A percentile compares a stretch with the other conserved stretches of the same genome.
Evolutionary conservation across 345 rosid genomes (phyloP).

Genomic region (Pistacia vera): DNA sequence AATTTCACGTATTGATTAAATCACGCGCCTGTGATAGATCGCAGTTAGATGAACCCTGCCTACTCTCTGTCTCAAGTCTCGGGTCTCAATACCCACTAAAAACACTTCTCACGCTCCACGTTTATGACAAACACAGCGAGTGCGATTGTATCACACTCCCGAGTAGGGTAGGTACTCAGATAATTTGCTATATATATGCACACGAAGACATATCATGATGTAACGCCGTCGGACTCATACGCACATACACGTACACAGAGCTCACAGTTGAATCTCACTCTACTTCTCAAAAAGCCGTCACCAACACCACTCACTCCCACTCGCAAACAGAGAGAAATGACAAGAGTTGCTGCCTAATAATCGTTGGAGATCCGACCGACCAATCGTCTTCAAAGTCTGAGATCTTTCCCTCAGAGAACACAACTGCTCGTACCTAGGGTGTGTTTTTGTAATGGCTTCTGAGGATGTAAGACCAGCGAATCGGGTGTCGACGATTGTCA

Average conservation of each 20-base stretch:
- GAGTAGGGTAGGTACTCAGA: not conserved
- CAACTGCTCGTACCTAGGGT: not conserved
- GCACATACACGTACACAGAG: no score
- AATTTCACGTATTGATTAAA: no score
- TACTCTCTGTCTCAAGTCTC: no score
- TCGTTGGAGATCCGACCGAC: slow-evolving; percentile 21
- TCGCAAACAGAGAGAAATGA: slow-evolving; percentile 11
- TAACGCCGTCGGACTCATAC: slow-evolving; percentile 18
- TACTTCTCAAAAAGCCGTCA: slow-evolving; percentile 26
- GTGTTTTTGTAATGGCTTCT: slow-evolving; percentile 67
- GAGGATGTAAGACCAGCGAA: slow-evolving; percentile 89
- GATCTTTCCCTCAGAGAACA: not conserved
- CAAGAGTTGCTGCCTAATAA: slow-evolving; percentile 4
- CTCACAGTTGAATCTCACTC: slow-evolving; percentile 8
- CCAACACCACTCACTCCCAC: not conserved
- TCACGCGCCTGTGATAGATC: no score
- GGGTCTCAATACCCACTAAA: no score
- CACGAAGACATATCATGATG: not conserved
- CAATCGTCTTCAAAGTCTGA: slow-evolving; percentile 14
- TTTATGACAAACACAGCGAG: no score
- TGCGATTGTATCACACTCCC: not conserved
- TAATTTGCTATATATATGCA: not conserved
- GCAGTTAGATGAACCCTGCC: no score
- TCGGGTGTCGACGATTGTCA: slow-evolving; percentile 89
- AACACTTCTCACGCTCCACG: no score